A percentile compares a stretch with the other conserved stretches of the same genome.
Evolutionary conservation across 73 alveolate genomes (phyloP).

Genomic region (Blepharisma japonicum): DNA sequence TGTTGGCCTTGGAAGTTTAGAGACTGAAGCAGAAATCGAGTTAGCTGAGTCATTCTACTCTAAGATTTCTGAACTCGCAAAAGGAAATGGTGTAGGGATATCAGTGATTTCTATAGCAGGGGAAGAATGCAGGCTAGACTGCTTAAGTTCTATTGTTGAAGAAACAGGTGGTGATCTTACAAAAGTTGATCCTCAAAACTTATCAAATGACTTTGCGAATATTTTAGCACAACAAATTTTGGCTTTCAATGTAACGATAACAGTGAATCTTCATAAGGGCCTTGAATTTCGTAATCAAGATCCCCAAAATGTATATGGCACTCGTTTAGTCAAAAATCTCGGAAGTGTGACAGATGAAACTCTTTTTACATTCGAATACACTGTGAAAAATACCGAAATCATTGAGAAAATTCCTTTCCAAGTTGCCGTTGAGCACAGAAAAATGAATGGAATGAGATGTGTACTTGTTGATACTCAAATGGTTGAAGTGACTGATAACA

Average conservation of each 20-base stretch:
- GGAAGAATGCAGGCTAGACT: slow-evolving; percentile 82
- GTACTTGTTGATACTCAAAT: slow-evolving; percentile 72
- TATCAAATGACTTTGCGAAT: slow-evolving; percentile 75
- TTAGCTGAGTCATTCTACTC: slow-evolving; percentile 64
- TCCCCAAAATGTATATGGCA: slow-evolving; percentile 43
- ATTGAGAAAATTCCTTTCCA: slow-evolving; percentile 78
- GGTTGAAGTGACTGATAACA: slow-evolving; percentile 57
- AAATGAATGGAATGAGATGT: slow-evolving; percentile 70
- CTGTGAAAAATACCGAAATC: slow-evolving; percentile 47
- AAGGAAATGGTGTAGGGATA: slow-evolving; percentile 69
- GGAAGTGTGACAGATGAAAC: slow-evolving; percentile 87
- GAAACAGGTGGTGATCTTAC: slow-evolving; percentile 85
- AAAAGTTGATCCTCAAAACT: slow-evolving; percentile 83
- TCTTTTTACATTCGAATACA: slow-evolving; percentile 80
- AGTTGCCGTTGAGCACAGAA: slow-evolving; percentile 56
- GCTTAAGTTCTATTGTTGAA: slow-evolving; percentile 72
- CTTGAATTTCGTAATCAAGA: slow-evolving; percentile 86
- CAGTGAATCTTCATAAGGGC: slow-evolving; percentile 71
- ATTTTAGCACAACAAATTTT: slow-evolving; percentile 68
- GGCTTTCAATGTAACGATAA: slow-evolving; percentile 76
- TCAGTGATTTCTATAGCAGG: slow-evolving; percentile 80
- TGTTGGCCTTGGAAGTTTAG: slow-evolving; percentile 88
- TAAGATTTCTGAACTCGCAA: slow-evolving; percentile 63
- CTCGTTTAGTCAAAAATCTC: slow-evolving; percentile 55
- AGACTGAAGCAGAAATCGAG: slow-evolving; percentile 32